phyloP scores from a whole-genome alignment of 1,284 basidiomycete genomes.

The Thelephora terrestris region DNA sequence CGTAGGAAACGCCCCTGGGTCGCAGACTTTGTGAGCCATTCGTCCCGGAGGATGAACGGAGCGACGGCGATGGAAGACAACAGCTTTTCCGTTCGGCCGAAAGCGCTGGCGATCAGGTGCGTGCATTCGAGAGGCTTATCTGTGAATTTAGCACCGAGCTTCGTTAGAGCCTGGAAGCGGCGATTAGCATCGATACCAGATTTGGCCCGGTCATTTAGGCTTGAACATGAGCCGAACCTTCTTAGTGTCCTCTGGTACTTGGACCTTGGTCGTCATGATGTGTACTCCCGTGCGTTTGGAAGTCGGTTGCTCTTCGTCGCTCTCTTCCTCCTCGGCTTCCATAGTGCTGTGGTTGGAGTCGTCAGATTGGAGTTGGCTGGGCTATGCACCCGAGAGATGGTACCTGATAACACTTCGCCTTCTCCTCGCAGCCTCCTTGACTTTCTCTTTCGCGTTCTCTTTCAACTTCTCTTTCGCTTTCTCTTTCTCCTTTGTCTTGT shows the following conservation, averaged over 20 bases:
- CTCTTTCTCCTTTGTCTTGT: slow-evolving; percentile 11
- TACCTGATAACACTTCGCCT: slow-evolving; percentile 8
- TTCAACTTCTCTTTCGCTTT: slow-evolving; percentile 15
- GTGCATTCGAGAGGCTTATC: slow-evolving; percentile 59
- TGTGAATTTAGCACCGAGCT: slow-evolving; percentile 55
- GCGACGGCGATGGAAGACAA: slow-evolving; percentile 57
- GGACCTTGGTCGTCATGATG: slow-evolving; percentile 53
- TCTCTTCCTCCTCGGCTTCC: slow-evolving; percentile 11
- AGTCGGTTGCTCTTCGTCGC: slow-evolving; percentile 2
- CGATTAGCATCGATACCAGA: neutral
- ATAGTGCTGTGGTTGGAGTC: neutral
- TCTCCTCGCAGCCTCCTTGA: slow-evolving; percentile 14
- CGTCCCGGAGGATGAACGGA: slow-evolving; percentile 49
- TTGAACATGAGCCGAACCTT: slow-evolving; percentile 32
- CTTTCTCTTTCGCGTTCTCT: slow-evolving; percentile 11
- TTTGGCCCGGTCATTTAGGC: neutral
- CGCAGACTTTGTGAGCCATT: slow-evolving; percentile 58
- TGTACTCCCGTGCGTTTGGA: slow-evolving; percentile 19
- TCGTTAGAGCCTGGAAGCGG: slow-evolving; percentile 38
- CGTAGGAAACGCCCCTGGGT: slow-evolving; percentile 48
- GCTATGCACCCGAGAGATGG: neutral
- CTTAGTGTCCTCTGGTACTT: slow-evolving; percentile 39
- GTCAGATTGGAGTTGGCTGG: neutral
- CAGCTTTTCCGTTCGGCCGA: slow-evolving; percentile 79
- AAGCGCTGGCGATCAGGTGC: slow-evolving; percentile 55